Percentiles rank a stretch among this genome's conserved stretches.
phyloP scores from a whole-genome alignment of 2,329 filamentous ascomycete genomes.

The Knoxdaviesia capensis region DNA sequence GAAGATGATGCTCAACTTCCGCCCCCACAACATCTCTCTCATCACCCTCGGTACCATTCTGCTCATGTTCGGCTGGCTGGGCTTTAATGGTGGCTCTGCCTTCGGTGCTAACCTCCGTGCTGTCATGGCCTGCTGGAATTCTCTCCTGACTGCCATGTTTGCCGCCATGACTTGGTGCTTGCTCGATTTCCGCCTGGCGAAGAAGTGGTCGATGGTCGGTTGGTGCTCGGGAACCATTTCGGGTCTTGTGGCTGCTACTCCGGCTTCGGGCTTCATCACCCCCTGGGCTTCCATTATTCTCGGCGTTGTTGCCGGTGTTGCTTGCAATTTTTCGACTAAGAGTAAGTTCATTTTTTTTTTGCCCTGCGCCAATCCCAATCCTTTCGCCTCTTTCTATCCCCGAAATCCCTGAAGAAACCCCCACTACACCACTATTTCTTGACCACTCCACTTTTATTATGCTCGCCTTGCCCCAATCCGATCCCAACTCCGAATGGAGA shows the following conservation, averaged over 20 bases:
- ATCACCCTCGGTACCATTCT: conserved; percentile 90
- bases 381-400: neutral
- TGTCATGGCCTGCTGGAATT: conserved; percentile 96
- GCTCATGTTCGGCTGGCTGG: conserved; percentile 97
- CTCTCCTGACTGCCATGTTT: conserved; percentile 81
- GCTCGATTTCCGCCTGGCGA: conserved; percentile 83
- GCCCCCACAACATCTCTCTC: conserved; percentile 93
- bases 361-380: conserved; percentile 4
- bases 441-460: too few relatives aligned
- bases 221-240: conserved; percentile 56
- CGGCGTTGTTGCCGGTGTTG: conserved; percentile 43
- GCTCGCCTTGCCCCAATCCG: too few relatives aligned
- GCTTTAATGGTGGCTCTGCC: conserved; percentile 91
- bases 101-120: conserved; percentile 90
- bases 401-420: too few relatives aligned
- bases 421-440: too few relatives aligned
- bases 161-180: conserved; percentile 84
- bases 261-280: conserved; percentile 46
- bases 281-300: conserved; percentile 47
- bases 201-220: conserved; percentile 74
- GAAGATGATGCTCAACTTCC: conserved; percentile 99
- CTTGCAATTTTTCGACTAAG: conserved; percentile 51
- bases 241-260: conserved; percentile 49
- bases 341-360: conserved; percentile 9
- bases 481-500: too few relatives aligned